These are phyloP conservation scores for Austroboletus eburneus DNA, from an alignment of 768 basidiomycete genomes.

Conservation along the genomic window DNA sequence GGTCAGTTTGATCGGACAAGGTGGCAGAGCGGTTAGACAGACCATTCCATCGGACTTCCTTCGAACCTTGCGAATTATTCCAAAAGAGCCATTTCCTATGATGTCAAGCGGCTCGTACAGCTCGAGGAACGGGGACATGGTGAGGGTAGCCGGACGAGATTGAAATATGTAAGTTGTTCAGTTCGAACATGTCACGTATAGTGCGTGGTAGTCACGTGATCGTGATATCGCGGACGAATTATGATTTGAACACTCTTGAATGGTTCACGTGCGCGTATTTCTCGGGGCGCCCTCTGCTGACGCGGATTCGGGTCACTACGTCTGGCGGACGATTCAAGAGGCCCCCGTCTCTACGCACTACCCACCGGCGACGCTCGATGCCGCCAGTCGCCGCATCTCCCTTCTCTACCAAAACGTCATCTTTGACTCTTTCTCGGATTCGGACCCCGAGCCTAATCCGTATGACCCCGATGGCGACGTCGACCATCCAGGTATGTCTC, in stretches of 20 bases:
- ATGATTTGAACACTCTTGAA: no score
- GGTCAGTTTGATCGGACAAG: no score
- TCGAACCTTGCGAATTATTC: constrained; percentile 92
- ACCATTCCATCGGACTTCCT: constrained; percentile 81
- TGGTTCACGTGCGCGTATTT: constrained; percentile 47
- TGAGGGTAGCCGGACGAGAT: constrained; percentile 12
- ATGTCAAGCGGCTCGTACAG: constrained; percentile 85
- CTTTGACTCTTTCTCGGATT: constrained; percentile 47
- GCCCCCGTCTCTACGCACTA: constrained; percentile 19
- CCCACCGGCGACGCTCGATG: constrained; percentile 57
- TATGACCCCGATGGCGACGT: neutral
- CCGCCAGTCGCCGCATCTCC: constrained; percentile 66
- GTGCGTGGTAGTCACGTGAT: constrained; percentile 23
- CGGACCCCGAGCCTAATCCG: constrained; percentile 10
- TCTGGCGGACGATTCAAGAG: constrained; percentile 13
- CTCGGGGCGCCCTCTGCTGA: constrained; percentile 39
- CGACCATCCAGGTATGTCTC: constrained; percentile 12
- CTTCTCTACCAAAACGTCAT: constrained; percentile 67
- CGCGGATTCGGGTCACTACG: neutral
- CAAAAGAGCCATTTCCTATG: constrained; percentile 97
- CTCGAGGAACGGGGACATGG: constrained; percentile 51
- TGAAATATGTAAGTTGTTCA: constrained; percentile 12
- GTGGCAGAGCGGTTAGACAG: constrained; percentile 30
- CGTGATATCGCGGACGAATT: constrained; percentile 11
- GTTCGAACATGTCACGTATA: constrained; percentile 27